Conservation (phyloP, 495 filamentous ascomycete genomes). For the Aspergillus conjunctus region DNA sequence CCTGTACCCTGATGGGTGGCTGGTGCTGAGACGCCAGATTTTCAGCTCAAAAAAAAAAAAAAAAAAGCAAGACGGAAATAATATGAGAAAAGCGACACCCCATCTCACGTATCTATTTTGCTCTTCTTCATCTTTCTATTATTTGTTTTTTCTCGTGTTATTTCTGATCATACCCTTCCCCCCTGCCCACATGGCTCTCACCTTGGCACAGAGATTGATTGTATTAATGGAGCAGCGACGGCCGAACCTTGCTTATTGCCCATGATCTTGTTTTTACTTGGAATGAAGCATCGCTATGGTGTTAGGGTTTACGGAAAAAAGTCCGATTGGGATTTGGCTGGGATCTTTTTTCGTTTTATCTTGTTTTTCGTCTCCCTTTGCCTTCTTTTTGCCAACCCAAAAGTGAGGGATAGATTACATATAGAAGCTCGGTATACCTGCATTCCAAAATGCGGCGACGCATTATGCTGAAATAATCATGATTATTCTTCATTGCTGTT, state of each 20-base stretch:
- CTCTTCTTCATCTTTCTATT: conserved; percentile 10
- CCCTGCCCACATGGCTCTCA: too few relatives aligned
- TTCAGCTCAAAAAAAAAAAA: conserved; percentile 11
- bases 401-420: neutral
- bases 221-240: neutral
- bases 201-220: neutral
- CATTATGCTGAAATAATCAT: neutral
- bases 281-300: neutral
- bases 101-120: neutral
- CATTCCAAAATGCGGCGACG: neutral
- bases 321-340: neutral
- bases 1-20: conserved; percentile 11
- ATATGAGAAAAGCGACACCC: neutral
- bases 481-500: neutral
- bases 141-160: conserved; percentile 1
- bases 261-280: neutral
- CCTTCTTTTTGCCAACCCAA: neutral
- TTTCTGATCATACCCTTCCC: conserved; percentile 1
- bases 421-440: neutral
- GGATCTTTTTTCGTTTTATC: neutral
- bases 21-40: conserved; percentile 5
- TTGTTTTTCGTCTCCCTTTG: neutral
- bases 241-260: neutral
- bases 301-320: neutral
- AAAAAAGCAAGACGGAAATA: neutral